Evolutionary conservation across 2,329 filamentous ascomycete species (phyloP).

Genomic region (Zelopaecilomyces penicillatus): DNA sequence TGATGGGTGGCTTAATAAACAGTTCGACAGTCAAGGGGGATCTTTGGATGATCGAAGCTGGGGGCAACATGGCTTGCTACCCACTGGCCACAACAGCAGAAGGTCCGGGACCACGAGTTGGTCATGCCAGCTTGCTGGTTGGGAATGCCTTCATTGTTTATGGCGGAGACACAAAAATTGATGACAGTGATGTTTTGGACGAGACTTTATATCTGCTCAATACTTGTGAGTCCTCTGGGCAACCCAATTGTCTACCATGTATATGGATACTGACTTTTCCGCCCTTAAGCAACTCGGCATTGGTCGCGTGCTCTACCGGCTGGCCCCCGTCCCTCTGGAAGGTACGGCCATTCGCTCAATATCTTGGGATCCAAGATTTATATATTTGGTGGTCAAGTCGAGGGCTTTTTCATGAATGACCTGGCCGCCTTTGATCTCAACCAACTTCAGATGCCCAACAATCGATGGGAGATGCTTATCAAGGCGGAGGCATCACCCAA

Average conservation of each 20-base stretch:
- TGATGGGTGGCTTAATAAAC: slow-evolving; percentile 95
- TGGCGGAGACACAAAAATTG: slow-evolving; percentile 94
- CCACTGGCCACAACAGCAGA: slow-evolving; percentile 87
- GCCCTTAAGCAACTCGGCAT: slow-evolving; percentile 72
- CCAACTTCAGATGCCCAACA: slow-evolving; percentile 80
- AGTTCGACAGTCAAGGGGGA: slow-evolving; percentile 94
- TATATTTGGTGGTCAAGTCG: slow-evolving; percentile 94
- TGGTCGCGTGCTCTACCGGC: slow-evolving; percentile 92
- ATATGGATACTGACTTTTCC: slow-evolving; percentile 11
- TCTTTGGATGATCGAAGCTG: slow-evolving; percentile 94
- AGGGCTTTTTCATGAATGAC: slow-evolving; percentile 97
- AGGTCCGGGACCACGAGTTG: slow-evolving; percentile 88
- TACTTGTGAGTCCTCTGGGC: slow-evolving; percentile 64
- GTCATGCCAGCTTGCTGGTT: slow-evolving; percentile 86
- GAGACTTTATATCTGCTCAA: slow-evolving; percentile 95
- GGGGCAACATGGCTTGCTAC: slow-evolving; percentile 79
- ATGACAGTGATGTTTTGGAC: slow-evolving; percentile 83
- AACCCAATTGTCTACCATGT: neutral
- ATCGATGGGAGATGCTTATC: slow-evolving; percentile 91
- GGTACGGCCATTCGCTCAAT: slow-evolving; percentile 93
- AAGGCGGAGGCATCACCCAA: slow-evolving; percentile 45
- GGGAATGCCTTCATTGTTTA: slow-evolving; percentile 99
- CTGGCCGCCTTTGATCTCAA: slow-evolving; percentile 93
- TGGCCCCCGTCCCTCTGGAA: slow-evolving; percentile 74
- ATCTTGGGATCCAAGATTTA: slow-evolving; percentile 96